Percentiles rank a stretch among this genome's conserved stretches.
These are phyloP conservation scores for Phytophthora sansomeana DNA, from an alignment of 352 stramenopile species.

Conservation along the genomic window DNA sequence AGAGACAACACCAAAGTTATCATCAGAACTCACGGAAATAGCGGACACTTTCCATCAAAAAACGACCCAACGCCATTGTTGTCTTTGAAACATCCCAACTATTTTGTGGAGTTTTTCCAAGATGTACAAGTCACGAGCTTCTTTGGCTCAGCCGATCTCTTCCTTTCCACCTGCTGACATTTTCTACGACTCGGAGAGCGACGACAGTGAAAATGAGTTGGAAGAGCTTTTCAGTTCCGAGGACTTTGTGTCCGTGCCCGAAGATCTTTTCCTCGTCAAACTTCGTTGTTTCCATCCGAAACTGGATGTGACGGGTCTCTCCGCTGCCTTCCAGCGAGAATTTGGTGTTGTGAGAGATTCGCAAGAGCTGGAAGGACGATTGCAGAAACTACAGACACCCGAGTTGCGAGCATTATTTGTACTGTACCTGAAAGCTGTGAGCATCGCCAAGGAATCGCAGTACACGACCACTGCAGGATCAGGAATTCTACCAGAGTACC, in stretches of 20 bases:
- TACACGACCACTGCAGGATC: conserved; percentile 38
- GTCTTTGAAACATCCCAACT: background rate
- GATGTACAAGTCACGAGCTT: conserved; percentile 17
- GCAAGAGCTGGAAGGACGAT: conserved; percentile 49
- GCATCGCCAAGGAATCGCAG: conserved; percentile 45
- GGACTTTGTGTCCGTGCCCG: conserved; percentile 51
- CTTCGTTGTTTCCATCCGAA: conserved; percentile 68
- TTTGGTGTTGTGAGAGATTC: conserved; percentile 45
- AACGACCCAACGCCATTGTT: conserved; percentile 23
- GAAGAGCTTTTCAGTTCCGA: conserved; percentile 49
- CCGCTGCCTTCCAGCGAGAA: conserved; percentile 50
- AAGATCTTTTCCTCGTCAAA: conserved; percentile 75
- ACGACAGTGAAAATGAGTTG: conserved; percentile 39
- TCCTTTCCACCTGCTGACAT: conserved; percentile 41
- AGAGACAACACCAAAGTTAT: background rate
- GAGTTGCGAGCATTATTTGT: conserved; percentile 53
- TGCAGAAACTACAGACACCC: conserved; percentile 49
- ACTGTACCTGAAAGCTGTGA: conserved; percentile 57
- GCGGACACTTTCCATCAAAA: conserved; percentile 23
- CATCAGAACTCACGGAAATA: conserved; percentile 39
- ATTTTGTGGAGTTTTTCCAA: background rate
- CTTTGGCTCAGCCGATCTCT: conserved; percentile 33
- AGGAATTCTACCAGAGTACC: conserved; percentile 54
- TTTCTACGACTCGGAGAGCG: conserved; percentile 40
- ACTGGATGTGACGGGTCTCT: conserved; percentile 43